Evolutionary conservation across 768 basidiomycete genomes (phyloP), one percentile per base, ranked within the genome.

Genomic region (Naematelia aurantialba): DNA sequence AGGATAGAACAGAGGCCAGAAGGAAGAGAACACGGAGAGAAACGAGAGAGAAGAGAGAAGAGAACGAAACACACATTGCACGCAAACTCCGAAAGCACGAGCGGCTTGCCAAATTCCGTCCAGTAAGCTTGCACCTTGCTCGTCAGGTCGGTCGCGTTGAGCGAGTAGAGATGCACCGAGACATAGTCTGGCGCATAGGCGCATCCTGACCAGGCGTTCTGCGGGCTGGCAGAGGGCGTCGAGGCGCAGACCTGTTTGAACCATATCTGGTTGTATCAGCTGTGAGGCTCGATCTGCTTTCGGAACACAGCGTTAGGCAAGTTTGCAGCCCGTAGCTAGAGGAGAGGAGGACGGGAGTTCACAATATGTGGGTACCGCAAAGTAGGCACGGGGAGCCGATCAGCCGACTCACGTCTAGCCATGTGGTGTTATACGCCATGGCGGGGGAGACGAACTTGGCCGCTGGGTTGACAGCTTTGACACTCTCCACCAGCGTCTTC

Each of bases 61-160:
- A n/a, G n/a, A n/a, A n/a, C n/a, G n/a, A n/a, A n/a, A n/a, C n/a
- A n/a, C n/a, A n/a, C n/a, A n/a, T 56, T 42, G 27, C 58, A 60
- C 25, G 65, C 65, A 25, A 59, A 62, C 47, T 66, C 65, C 11
- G 61, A 56, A 8, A 66, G 24, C 5, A 66, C 45, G 31, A 66
- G 26, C 17, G 58, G 58, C 27, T 59, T 27, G 11, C 58, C 55
- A 27, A 66, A 60, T 3, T 44, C 31, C 25, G 30, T 46, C 5
- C 59, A 49, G 22, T 60, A 62, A 12, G 14, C 45, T 34, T 48
- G 19, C 4, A 66, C 55, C 0, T 29, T 52, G 22, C 49, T 42
- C 13, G 49, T 57, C 24, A 66, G 54, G 21, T 52, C 48, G 17
- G 5, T 54, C 52, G 21, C 53, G 12, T 62, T 52, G 10, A 50